Percentiles rank a stretch among this genome's conserved stretches.
Evolutionary conservation across 768 basidiomycete species (phyloP).

Genomic region (Gymnopilus dilepis): DNA sequence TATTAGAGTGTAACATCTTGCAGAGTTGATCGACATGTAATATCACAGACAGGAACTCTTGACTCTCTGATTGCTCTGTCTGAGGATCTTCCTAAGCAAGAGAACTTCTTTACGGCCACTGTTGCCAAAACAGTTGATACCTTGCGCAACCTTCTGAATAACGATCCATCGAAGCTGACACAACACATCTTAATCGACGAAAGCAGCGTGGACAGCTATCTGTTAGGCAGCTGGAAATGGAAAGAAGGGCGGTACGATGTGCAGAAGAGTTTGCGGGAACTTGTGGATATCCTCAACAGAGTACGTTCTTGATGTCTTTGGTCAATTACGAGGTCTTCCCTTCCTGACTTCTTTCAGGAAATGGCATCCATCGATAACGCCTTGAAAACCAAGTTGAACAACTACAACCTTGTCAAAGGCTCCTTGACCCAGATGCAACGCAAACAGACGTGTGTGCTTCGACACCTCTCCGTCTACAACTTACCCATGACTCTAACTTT

Average conservation of each 20-base stretch:
- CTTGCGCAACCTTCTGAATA: slow-evolving; percentile 86
- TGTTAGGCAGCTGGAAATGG: slow-evolving; percentile 89
- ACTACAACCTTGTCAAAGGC: slow-evolving; percentile 94
- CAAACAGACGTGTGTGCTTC: slow-evolving; percentile 76
- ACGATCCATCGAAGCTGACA: slow-evolving; percentile 75
- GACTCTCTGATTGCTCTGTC: slow-evolving; percentile 88
- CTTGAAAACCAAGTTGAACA: slow-evolving; percentile 89
- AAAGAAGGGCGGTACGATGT: slow-evolving; percentile 90
- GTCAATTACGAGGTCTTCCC: slow-evolving; percentile 1
- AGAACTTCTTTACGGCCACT: slow-evolving; percentile 81
- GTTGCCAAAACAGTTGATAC: slow-evolving; percentile 96
- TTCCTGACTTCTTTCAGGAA: slow-evolving; percentile 60
- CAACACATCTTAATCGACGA: slow-evolving; percentile 86
- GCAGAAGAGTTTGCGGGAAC: slow-evolving; percentile 81
- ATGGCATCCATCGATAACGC: slow-evolving; percentile 93
- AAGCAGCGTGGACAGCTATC: slow-evolving; percentile 75
- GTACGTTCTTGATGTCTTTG: slow-evolving; percentile 43
- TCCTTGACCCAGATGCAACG: slow-evolving; percentile 90
- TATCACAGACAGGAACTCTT: slow-evolving; percentile 86
- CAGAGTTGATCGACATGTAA: slow-evolving; percentile 20
- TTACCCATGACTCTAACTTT: slow-evolving; percentile 16
- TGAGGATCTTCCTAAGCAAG: slow-evolving; percentile 92
- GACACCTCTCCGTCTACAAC: slow-evolving; percentile 2
- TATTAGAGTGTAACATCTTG: slow-evolving; percentile 20
- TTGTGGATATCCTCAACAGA: slow-evolving; percentile 86